A percentile compares a stretch with the other conserved stretches of the same genome.
Evolutionary conservation across 2,329 filamentous ascomycete species (phyloP).

Genomic region (Sporothrix curviconia): DNA sequence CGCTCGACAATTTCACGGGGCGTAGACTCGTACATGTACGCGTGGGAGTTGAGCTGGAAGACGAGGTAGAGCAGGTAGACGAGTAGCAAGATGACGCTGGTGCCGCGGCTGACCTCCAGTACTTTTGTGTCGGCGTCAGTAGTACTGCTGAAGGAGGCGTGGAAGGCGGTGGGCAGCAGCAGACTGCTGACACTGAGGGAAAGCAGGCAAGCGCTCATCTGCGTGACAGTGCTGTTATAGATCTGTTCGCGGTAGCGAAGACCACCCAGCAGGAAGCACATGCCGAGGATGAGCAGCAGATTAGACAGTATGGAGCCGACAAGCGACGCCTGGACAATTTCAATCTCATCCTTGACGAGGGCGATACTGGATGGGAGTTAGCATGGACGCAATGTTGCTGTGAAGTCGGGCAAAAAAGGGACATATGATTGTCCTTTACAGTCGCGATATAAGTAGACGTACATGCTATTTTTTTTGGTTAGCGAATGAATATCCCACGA

Average conservation of each 20-base stretch:
- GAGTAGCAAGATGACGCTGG: slow-evolving; percentile 65
- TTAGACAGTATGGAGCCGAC: slow-evolving; percentile 74
- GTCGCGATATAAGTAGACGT: background rate
- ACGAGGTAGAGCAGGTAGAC: slow-evolving; percentile 68
- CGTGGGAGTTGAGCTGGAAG: slow-evolving; percentile 69
- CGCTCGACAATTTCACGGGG: slow-evolving; percentile 57
- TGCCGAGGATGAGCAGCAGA: slow-evolving; percentile 66
- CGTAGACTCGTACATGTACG: slow-evolving; percentile 62
- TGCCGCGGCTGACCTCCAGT: slow-evolving; percentile 68
- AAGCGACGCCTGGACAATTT: slow-evolving; percentile 69
- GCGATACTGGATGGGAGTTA: slow-evolving; percentile 16
- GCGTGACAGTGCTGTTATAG: slow-evolving; percentile 66
- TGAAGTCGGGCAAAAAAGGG: too few species aligned
- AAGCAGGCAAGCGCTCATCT: slow-evolving; percentile 65
- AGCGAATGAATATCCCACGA: background rate
- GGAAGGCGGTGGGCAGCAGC: slow-evolving; percentile 42
- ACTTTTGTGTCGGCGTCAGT: slow-evolving; percentile 53
- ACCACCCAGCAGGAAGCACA: slow-evolving; percentile 65
- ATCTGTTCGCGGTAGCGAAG: slow-evolving; percentile 64
- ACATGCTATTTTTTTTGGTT: slow-evolving; percentile 33
- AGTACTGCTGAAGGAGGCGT: slow-evolving; percentile 60
- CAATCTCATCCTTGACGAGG: slow-evolving; percentile 51
- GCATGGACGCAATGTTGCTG: too few species aligned
- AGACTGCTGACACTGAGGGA: slow-evolving; percentile 51
- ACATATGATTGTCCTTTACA: background rate